phyloP scores from a whole-genome alignment of 768 basidiomycete genomes.

The Chalciporus pseudorubinellus region DNA sequence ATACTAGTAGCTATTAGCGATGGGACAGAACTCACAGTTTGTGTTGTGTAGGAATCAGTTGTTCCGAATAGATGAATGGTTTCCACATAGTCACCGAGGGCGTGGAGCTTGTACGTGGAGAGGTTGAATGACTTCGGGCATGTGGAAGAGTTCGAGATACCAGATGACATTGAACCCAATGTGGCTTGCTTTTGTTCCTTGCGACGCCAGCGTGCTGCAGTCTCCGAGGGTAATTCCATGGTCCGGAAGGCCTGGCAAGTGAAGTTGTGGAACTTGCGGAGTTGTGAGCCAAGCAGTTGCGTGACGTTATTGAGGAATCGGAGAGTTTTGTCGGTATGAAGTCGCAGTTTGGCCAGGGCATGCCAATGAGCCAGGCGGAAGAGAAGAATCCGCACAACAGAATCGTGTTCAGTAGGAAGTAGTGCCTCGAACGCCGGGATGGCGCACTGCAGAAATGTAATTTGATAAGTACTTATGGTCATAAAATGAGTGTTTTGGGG shows the following conservation, averaged over 20 bases:
- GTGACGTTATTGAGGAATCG: slow-evolving; percentile 17
- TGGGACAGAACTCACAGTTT: slow-evolving; percentile 32
- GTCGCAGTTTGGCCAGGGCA: slow-evolving; percentile 31
- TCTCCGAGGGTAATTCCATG: slow-evolving; percentile 23
- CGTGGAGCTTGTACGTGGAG: slow-evolving; percentile 35
- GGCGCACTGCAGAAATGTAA: slow-evolving; percentile 23
- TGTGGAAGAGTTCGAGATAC: background rate
- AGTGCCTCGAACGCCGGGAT: slow-evolving; percentile 35
- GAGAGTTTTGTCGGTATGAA: slow-evolving; percentile 32
- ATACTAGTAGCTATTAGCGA: no score
- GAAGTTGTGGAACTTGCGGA: slow-evolving; percentile 24
- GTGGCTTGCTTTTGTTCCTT: background rate
- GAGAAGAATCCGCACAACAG: slow-evolving; percentile 15
- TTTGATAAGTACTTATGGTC: no score
- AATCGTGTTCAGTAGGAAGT: slow-evolving; percentile 24
- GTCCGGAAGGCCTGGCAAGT: slow-evolving; percentile 29
- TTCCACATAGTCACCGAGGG: slow-evolving; percentile 32
- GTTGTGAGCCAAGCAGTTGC: slow-evolving; percentile 4
- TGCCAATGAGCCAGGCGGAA: slow-evolving; percentile 35
- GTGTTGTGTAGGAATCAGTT: slow-evolving; percentile 35
- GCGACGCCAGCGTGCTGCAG: slow-evolving; percentile 13
- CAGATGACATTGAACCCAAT: background rate
- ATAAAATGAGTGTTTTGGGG: background rate
- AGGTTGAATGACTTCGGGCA: slow-evolving; percentile 29
- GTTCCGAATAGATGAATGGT: slow-evolving; percentile 33